These are phyloP conservation scores for Saccharomycopsis fermentans DNA, from an alignment of 805 yeast species.

Conservation along the genomic window DNA sequence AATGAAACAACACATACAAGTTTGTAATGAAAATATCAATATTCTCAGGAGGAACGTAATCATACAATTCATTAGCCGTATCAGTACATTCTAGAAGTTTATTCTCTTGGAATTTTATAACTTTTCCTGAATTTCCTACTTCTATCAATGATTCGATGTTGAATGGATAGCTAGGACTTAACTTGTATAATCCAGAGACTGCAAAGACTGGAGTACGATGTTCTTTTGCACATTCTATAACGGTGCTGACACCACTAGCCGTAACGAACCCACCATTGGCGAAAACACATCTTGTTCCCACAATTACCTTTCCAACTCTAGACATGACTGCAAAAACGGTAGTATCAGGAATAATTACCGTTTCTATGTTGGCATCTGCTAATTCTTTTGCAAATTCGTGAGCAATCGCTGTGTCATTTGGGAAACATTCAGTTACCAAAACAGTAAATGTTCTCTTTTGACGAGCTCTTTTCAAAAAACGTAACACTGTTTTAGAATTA, in stretches of 20 bases:
- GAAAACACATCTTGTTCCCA: slow-evolving; percentile 86
- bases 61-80: slow-evolving; percentile 80
- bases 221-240: slow-evolving; percentile 92
- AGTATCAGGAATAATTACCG: slow-evolving; percentile 86
- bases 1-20: slow-evolving; percentile 95
- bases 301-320: slow-evolving; percentile 88
- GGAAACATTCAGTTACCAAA: slow-evolving; percentile 82
- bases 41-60: slow-evolving; percentile 87
- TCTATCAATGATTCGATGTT: slow-evolving; percentile 76
- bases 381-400: slow-evolving; percentile 71
- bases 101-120: slow-evolving; percentile 64
- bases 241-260: slow-evolving; percentile 84
- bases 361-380: slow-evolving; percentile 78
- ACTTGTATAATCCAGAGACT: slow-evolving; percentile 86
- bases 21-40: slow-evolving; percentile 92
- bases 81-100: slow-evolving; percentile 62
- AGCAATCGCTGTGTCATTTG: slow-evolving; percentile 72
- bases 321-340: slow-evolving; percentile 94
- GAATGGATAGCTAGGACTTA: slow-evolving; percentile 88
- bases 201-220: slow-evolving; percentile 94
- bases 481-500: slow-evolving; percentile 77
- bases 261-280: slow-evolving; percentile 95
- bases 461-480: slow-evolving; percentile 77
- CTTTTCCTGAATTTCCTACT: slow-evolving; percentile 89
- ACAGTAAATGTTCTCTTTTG: slow-evolving; percentile 88